Evolutionary conservation across 768 basidiomycete species (phyloP), one percentile per base, ranked within the genome.

Genomic region (Xerocomellus intermedius): DNA sequence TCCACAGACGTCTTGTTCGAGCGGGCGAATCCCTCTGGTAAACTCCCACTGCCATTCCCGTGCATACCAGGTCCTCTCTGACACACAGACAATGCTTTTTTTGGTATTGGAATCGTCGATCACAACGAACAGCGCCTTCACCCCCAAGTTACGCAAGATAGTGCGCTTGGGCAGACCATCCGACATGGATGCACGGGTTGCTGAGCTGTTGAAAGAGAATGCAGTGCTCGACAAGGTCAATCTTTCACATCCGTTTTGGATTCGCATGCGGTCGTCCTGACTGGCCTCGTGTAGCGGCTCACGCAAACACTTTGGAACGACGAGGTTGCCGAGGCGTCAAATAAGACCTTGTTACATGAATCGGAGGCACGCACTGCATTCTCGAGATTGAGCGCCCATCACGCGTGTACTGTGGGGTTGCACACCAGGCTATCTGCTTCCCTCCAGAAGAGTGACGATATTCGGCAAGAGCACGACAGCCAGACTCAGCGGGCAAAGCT

Each of bases 401-500:
- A 87, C 50, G 87, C 84, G 32, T 83, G 86, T 46, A 81, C 86
- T 16, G 76, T 84, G 16, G 88, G 87, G 14, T 82, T 85, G 77
- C 87, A 94, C 61, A 76, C 81, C 9, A 82, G 82, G 12, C 69
- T 94, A 30, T 79, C 80, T 14, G 71, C 77, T 13, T 81, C 82
- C n/a, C 74, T 85, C 49, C 85, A 86, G 64, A 88, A 93, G 69
- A 82, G 82, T 61, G 91, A 94, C 38, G 93, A 95, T 67, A 79
- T 89, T 71, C 86, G 82, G 56, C 91, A 94, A 70, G 93, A 95
- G 67, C 77, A 87, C 22, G 86, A 91, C 52, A 78, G 78, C 49
- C 89, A 91, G 59, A 72, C 79, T 10, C 83, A 87, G 55, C 76
- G 85, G 41, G 85, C 88, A 3, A 77, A 82, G 39, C 64, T 83